Base-by-base conservation (phyloP, 1,139 yeast species). In the Candida sanyaensis region DNA sequence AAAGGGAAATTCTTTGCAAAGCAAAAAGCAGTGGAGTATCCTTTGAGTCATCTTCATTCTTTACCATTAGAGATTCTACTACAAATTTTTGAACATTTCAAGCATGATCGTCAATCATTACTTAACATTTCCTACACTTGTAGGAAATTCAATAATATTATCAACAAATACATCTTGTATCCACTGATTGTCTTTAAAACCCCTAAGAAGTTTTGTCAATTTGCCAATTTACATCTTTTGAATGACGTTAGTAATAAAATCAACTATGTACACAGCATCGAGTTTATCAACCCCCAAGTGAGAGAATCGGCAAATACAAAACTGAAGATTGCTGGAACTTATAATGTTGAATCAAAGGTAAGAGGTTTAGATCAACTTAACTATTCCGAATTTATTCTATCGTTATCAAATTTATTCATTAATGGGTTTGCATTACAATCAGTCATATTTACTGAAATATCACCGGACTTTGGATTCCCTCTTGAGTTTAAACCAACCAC, bases 391-490 rank as follows among this genome's bases (percentile, higher is more conserved):
- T 74, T 63, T 50, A 56, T 65, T 5, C 47, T 50, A 17, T 54
- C 63, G 5, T 55, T 75, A 13, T 50, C 52, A 2, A 54, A 54
- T 12, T 53, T 75, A 7, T 53, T 73, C 9, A 55, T 55, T 26
- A 71, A 71, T 45, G 65, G 73, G 9, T 71, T 57, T 51, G 75
- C 73, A 10, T 52, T 75, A 28, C 62, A 65, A 46, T 50, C 49
- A 3, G 38, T 73, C 2, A 50, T 51, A 5, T 54, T 82, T 13
- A 64, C 66, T 17, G 78, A 80, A 47, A 72, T 82, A 1, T 75
- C 83, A 4, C 83, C 84, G 1, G 74, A 71, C 26, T 82, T 82
- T 57, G 70, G 66, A 38, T 78, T 82, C 46, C 78, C 79, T 3
- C 57, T 60, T 8, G 63, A 59, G 40, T 48, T 51, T 33, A 48